Conservation (phyloP, 2,329 filamentous ascomycete genomes). For the Plenodomus biglobosus region DNA sequence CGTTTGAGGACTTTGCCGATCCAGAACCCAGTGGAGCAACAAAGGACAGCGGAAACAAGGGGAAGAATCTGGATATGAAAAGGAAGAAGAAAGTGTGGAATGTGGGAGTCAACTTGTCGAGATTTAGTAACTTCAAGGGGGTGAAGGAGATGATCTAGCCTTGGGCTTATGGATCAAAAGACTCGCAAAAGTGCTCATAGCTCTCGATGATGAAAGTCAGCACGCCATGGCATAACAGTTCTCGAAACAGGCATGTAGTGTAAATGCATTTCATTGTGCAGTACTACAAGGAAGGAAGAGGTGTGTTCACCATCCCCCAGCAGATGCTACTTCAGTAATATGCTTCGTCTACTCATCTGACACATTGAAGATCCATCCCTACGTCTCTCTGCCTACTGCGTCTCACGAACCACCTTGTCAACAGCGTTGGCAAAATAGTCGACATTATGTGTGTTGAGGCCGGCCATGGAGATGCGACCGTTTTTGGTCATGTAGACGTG, state of each 20-base stretch:
- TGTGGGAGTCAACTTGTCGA: conserved; percentile 21
- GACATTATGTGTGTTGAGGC: conserved; percentile 88
- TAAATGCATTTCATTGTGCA: not conserved
- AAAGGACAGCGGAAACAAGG: no score
- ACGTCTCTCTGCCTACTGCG: conserved; percentile 25
- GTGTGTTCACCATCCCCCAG: not conserved
- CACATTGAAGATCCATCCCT: not conserved
- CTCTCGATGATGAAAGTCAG: no score
- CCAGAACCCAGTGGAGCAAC: no score
- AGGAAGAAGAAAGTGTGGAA: conserved; percentile 35
- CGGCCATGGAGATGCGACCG: conserved; percentile 96
- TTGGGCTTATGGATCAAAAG: not conserved
- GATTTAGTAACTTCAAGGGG: conserved; percentile 26
- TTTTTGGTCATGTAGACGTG: conserved; percentile 97
- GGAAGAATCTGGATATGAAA: not conserved
- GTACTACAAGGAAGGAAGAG: not conserved
- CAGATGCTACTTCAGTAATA: not conserved
- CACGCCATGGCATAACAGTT: no score
- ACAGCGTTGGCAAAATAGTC: conserved; percentile 92
- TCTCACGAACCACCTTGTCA: conserved; percentile 74
- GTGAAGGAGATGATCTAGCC: conserved; percentile 31
- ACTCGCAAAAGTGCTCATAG: no score
- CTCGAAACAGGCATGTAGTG: no score
- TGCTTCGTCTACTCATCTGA: conserved; percentile 3
- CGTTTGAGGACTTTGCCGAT: conserved; percentile 6